Evolutionary conservation across 73 alveolate genomes (phyloP).

Genomic region (Tetrahymena borealis): DNA sequence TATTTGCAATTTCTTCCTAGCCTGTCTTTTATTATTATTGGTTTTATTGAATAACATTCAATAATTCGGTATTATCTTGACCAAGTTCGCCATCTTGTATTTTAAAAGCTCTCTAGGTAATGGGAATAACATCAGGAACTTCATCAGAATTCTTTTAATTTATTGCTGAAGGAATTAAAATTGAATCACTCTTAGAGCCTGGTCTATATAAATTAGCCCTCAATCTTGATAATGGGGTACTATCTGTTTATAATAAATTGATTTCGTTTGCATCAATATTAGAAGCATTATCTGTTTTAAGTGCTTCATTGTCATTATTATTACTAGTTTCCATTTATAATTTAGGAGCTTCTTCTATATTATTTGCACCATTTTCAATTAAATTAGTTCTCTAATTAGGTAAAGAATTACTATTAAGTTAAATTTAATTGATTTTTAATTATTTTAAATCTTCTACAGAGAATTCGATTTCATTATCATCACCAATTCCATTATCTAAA

Average conservation of each 20-base stretch:
- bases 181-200: not conserved
- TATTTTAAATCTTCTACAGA: too few species aligned
- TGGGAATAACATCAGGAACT: not conserved
- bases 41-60: not conserved
- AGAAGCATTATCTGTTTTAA: too few species aligned
- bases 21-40: not conserved
- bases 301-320: too few species aligned
- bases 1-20: not conserved
- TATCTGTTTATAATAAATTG: not conserved
- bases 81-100: not conserved
- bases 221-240: not conserved
- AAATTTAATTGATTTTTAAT: not conserved
- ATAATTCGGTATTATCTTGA: not conserved
- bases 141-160: not conserved
- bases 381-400: too few species aligned
- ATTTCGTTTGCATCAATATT: not conserved
- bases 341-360: too few species aligned
- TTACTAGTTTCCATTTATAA: too few species aligned
- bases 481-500: not conserved
- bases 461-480: too few species aligned
- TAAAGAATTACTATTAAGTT: too few species aligned
- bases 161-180: not conserved
- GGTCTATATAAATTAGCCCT: not conserved
- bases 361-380: too few species aligned
- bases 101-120: not conserved